Evolutionary conservation across 1,284 basidiomycete genomes (phyloP), one percentile per base, ranked within the genome.

Genomic region (Rhodotorula sp.): DNA sequence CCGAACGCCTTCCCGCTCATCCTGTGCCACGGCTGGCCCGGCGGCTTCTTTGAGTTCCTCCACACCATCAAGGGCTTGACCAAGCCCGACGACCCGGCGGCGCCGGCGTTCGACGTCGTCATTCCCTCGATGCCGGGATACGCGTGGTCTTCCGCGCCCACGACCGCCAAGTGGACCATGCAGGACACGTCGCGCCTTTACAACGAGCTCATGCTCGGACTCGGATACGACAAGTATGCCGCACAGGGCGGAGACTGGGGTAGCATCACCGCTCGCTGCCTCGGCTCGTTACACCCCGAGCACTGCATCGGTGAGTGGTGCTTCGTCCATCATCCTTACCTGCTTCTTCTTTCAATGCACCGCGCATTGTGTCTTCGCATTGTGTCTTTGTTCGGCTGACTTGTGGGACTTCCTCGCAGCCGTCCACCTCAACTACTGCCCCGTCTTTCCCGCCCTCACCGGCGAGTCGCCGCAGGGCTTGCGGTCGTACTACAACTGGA

Each of bases 211-310:
- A 78, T 78, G 77, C 62, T 50, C 17, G 73, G 73, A 0, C 54
- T 78, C 10, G 77, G 76, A 0, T 78, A 77, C 45, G 49, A 67
- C 7, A 58, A 25, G 57, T 78, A 78, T 45, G 63, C 70, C 5
- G 71, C 74, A 12, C 77, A 78, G 56, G 77, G 77, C 14, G 75
- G 77, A 9, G 72, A 73, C 53, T 75, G 74, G 72, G 70, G 73
- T 1, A 61, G 55, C 3, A 60, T 72, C 55, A 64, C 67, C 2
- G 70, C 70, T 7, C 52, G 73, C 12, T 56, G 64, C n/a, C 42
- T 74, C 8, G 73, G 73, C 1, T 19, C 73, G 8, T 27, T 60
- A 1, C 67, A 71, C 55, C 12, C 46, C 16, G 61, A 71, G 9
- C 64, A 71, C 46, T 74, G 73, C 61, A 64, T 61, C 46, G 67